phyloP scores from a whole-genome alignment of 225 moss, liverwort and hornwort species.

The Sphagnum contortum region DNA sequence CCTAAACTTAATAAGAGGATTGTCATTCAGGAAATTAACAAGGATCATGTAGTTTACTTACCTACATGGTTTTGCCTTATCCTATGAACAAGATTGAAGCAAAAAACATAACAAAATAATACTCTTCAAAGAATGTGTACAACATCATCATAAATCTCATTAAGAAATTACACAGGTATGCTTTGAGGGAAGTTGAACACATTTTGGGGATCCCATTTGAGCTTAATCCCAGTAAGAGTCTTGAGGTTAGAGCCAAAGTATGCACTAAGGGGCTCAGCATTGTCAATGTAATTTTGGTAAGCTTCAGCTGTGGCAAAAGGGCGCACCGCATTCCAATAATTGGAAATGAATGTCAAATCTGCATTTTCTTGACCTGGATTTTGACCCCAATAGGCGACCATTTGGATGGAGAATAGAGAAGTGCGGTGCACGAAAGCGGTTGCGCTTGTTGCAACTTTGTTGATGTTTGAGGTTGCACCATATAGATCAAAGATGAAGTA shows the following conservation, averaged over 20 bases:
- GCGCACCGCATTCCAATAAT: slow-evolving; percentile 34
- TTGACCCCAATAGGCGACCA: slow-evolving; percentile 53
- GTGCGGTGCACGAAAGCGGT: slow-evolving; percentile 48
- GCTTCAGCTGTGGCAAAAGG: slow-evolving; percentile 24
- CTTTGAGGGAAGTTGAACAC: slow-evolving; percentile 66
- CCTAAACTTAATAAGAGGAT: no score
- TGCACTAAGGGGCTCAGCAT: slow-evolving; percentile 35
- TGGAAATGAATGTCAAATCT: slow-evolving; percentile 21
- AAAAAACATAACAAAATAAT: no score
- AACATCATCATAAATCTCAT: no score
- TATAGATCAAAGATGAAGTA: slow-evolving; percentile 74
- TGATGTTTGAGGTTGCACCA: slow-evolving; percentile 37
- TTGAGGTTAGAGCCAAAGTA: slow-evolving; percentile 55
- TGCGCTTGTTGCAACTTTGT: slow-evolving; percentile 13
- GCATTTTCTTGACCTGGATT: slow-evolving; percentile 10
- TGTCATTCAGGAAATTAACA: no score
- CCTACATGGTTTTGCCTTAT: no score
- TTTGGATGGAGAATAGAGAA: slow-evolving; percentile 55
- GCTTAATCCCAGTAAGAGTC: slow-evolving; percentile 32
- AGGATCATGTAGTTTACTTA: no score
- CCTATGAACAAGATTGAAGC: no score
- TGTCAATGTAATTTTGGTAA: slow-evolving; percentile 78
- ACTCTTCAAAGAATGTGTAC: no score
- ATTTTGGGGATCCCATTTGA: slow-evolving; percentile 60
- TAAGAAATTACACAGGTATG: slow-evolving; percentile 19